Evolutionary conservation across 1,284 basidiomycete species (phyloP).

Genomic region (Cutaneotrichosporon dermatis): DNA sequence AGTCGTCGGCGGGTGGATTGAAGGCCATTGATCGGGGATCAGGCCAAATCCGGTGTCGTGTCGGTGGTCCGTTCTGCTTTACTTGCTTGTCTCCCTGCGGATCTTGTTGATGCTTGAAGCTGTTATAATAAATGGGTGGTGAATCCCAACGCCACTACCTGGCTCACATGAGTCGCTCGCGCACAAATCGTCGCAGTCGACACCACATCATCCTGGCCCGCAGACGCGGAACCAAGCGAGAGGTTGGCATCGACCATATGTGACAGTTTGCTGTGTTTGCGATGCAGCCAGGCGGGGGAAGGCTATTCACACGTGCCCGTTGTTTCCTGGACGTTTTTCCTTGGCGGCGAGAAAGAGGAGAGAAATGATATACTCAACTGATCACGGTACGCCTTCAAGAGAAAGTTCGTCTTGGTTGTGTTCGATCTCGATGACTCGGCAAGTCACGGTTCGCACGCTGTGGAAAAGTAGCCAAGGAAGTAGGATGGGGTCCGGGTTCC

Average conservation of each 20-base stretch:
- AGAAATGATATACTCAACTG: constrained; percentile 2
- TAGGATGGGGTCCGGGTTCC: background rate
- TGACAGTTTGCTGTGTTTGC: constrained; percentile 19
- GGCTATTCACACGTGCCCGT: constrained; percentile 10
- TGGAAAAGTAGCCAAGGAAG: constrained; percentile 5
- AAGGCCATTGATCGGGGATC: background rate
- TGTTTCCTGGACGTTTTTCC: background rate
- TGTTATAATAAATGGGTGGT: background rate
- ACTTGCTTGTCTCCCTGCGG: background rate
- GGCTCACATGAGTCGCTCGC: constrained; percentile 22
- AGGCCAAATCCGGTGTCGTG: background rate
- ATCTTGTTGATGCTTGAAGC: background rate
- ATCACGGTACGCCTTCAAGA: too few relatives aligned
- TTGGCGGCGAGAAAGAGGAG: background rate
- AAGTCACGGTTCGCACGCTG: background rate
- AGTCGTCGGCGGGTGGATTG: background rate
- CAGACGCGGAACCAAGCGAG: constrained; percentile 16
- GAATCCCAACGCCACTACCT: constrained; percentile 27
- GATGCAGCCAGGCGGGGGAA: constrained; percentile 30
- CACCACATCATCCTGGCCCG: constrained; percentile 10
- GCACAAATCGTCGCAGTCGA: constrained; percentile 15
- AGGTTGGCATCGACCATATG: constrained; percentile 2
- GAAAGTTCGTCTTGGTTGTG: too few relatives aligned
- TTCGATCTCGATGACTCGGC: too few relatives aligned
- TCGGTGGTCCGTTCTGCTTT: constrained; percentile 5